Conservation (phyloP, 306 rosid genomes). For the Prunus dulcis region DNA sequence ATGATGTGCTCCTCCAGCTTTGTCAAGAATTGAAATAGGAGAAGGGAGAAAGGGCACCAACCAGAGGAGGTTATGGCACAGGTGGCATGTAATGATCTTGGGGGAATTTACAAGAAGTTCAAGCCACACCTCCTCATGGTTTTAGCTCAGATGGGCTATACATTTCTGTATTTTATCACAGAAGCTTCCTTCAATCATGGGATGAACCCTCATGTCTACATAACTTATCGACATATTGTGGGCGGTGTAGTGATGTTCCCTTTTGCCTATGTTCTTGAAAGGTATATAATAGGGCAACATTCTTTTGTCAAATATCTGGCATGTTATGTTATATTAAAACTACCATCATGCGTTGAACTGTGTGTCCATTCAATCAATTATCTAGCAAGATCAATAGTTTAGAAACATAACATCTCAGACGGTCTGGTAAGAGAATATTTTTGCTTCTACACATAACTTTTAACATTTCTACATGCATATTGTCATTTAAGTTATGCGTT, state of each 20-base stretch:
- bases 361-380: no score
- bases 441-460: no score
- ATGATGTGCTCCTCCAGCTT: slow-evolving; percentile 22
- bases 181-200: slow-evolving; percentile 92
- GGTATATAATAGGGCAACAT: slow-evolving; percentile 39
- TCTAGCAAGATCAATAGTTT: no score
- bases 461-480: background rate
- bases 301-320: background rate
- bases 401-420: background rate
- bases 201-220: slow-evolving; percentile 75
- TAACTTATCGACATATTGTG: slow-evolving; percentile 71
- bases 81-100: background rate
- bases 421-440: background rate
- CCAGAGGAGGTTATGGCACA: slow-evolving; percentile 26
- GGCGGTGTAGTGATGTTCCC: slow-evolving; percentile 53
- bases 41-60: background rate
- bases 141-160: slow-evolving; percentile 47
- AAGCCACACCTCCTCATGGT: slow-evolving; percentile 74
- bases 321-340: background rate
- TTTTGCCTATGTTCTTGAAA: slow-evolving; percentile 74
- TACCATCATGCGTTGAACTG: background rate
- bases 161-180: slow-evolving; percentile 53
- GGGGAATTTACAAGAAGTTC: slow-evolving; percentile 34
- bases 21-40: slow-evolving; percentile 14
- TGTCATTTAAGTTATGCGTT: background rate